Percentiles rank a stretch among this genome's conserved stretches.
These are phyloP conservation scores for Mycena sanguinolenta DNA, from an alignment of 768 basidiomycete species.

Conservation along the genomic window DNA sequence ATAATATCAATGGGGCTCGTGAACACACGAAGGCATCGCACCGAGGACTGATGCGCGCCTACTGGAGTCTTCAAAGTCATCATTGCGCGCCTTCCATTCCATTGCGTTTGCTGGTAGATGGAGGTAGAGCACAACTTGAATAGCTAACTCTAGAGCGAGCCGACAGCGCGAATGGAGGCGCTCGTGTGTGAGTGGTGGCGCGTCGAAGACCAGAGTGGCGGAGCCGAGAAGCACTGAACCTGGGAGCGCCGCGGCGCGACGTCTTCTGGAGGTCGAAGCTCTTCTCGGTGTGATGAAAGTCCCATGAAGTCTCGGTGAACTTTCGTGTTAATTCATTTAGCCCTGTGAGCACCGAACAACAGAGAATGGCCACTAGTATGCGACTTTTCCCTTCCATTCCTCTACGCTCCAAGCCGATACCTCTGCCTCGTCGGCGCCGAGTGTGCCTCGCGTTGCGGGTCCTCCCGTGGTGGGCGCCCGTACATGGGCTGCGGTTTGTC, in stretches of 20 bases:
- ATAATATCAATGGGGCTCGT: neutral
- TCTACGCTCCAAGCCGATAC: constrained; percentile 21
- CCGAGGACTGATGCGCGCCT: neutral
- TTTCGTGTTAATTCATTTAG: neutral
- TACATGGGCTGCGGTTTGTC: constrained; percentile 42
- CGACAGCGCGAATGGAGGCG: neutral
- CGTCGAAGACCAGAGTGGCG: constrained; percentile 1
- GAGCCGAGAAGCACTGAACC: neutral
- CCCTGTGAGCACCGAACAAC: neutral
- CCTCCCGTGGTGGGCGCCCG: constrained; percentile 26
- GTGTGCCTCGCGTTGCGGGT: constrained; percentile 38
- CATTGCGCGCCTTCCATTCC: constrained; percentile 10
- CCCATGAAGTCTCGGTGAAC: neutral
- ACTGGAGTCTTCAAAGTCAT: neutral
- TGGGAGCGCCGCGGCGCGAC: neutral
- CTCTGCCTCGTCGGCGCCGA: constrained; percentile 22
- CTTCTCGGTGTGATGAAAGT: neutral
- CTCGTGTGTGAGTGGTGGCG: constrained; percentile 8
- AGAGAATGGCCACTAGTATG: neutral
- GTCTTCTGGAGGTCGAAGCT: neutral
- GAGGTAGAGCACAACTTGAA: too few relatives aligned
- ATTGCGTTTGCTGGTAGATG: neutral
- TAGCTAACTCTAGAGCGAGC: neutral
- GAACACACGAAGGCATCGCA: neutral
- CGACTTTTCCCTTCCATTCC: neutral